Percentiles rank a stretch among this genome's conserved stretches.
These are phyloP conservation scores for California macrophylla DNA, from an alignment of 441 rosid species.

Conservation along the genomic window DNA sequence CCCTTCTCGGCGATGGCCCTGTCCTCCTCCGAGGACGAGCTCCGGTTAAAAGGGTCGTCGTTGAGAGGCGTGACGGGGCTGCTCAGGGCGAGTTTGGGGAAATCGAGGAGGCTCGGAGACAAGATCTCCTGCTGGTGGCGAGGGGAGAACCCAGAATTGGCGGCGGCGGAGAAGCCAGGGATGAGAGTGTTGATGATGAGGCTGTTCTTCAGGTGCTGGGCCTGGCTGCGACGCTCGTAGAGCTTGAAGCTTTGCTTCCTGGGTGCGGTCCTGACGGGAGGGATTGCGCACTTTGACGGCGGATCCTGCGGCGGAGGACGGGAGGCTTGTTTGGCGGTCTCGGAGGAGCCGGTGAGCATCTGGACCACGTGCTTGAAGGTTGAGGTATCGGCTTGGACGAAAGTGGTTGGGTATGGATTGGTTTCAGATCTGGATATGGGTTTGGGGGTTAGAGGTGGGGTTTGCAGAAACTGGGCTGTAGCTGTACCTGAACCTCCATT, in stretches of 20 bases:
- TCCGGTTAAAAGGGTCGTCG: constrained; percentile 58
- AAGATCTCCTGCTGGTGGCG: constrained; percentile 51
- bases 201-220: constrained; percentile 39
- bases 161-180: not conserved
- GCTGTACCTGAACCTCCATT: no score
- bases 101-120: constrained; percentile 86
- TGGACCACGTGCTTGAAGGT: not conserved
- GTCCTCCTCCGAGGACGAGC: constrained; percentile 68
- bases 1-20: constrained; percentile 83
- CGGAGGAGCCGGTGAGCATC: not conserved
- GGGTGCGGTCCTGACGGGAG: not conserved
- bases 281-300: not conserved
- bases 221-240: no score
- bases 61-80: constrained; percentile 88
- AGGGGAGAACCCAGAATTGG: no score
- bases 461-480: no score
- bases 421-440: no score
- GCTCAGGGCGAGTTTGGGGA: constrained; percentile 66
- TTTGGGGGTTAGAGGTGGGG: no score
- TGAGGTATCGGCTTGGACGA: not conserved
- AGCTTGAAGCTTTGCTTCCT: no score
- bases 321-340: not conserved
- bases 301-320: not conserved
- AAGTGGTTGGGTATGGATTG: not conserved
- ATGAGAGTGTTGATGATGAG: constrained; percentile 52